These are phyloP conservation scores for Heliosperma pusillum DNA, from an alignment of 148 eudicot genomes.

Conservation along the genomic window DNA sequence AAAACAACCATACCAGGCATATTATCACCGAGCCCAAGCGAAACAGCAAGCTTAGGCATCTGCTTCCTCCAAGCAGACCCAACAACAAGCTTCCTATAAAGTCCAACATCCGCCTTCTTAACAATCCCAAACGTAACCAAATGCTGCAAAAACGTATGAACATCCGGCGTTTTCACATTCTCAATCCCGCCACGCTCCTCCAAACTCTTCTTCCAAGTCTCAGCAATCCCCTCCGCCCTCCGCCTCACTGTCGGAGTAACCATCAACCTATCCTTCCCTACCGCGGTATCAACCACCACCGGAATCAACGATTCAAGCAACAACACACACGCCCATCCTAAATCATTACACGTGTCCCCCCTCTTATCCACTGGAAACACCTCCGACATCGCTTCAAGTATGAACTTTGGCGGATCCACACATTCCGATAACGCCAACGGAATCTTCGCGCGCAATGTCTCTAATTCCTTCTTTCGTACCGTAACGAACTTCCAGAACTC, in stretches of 20 bases:
- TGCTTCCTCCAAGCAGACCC: conserved; percentile 99
- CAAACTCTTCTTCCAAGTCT: conserved; percentile 86
- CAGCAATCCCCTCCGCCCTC: conserved; percentile 75
- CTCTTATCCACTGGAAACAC: conserved; percentile 88
- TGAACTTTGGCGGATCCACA: conserved; percentile 80
- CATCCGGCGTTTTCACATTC: conserved; percentile 93
- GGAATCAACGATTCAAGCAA: conserved; percentile 74
- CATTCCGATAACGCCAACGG: conserved; percentile 56
- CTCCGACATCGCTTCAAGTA: conserved; percentile 80
- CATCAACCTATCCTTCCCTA: conserved; percentile 73
- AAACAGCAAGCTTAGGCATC: conserved; percentile 96
- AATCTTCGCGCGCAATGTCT: conserved; percentile 47
- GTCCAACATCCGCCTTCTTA: conserved; percentile 65
- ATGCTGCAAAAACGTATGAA: conserved; percentile 92
- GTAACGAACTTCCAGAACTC: conserved; percentile 74
- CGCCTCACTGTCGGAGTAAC: conserved; percentile 71
- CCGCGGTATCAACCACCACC: conserved; percentile 67
- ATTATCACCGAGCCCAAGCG: conserved; percentile 77
- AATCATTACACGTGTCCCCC: conserved; percentile 50
- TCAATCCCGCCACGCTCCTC: conserved; percentile 88
- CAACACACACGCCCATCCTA: conserved; percentile 97
- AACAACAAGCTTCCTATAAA: conserved; percentile 88
- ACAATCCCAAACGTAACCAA: conserved; percentile 93
- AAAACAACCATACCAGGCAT: conserved; percentile 78
- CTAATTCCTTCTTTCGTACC: conserved; percentile 73